Conservation (phyloP, 495 filamentous ascomycete species). For the Aspergillus bridgeri region DNA sequence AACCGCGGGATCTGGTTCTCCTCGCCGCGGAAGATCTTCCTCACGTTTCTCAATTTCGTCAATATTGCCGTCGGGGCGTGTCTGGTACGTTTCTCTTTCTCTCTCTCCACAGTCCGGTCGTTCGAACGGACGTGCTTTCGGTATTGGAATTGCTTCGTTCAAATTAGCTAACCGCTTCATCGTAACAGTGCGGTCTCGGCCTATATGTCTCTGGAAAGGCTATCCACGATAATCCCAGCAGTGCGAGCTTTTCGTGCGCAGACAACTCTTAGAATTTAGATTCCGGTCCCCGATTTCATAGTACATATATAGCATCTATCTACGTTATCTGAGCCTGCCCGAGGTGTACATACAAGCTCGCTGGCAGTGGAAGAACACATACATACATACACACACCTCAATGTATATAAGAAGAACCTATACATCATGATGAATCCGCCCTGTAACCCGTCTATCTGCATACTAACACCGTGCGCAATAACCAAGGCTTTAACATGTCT, state of each 20-base stretch:
- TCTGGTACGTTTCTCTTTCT: slow-evolving; percentile 27
- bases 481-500: too few species aligned
- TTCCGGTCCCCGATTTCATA: too few species aligned
- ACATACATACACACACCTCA: too few species aligned
- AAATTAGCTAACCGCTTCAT: not conserved
- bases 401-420: not conserved
- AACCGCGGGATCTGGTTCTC: slow-evolving; percentile 31
- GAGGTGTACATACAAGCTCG: too few species aligned
- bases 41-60: slow-evolving; percentile 30
- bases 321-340: too few species aligned
- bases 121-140: too few species aligned
- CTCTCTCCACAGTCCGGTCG: too few species aligned
- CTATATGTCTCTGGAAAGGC: slow-evolving; percentile 44
- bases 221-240: slow-evolving; percentile 35
- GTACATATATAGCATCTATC: too few species aligned
- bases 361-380: too few species aligned
- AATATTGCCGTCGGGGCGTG: slow-evolving; percentile 31
- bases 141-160: not conserved
- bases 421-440: not conserved
- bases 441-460: too few species aligned
- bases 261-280: slow-evolving; percentile 38
- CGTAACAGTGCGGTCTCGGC: slow-evolving; percentile 37
- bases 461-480: too few species aligned
- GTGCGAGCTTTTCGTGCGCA: slow-evolving; percentile 41
- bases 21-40: slow-evolving; percentile 28